Evolutionary conservation across 1,284 basidiomycete genomes (phyloP).

Genomic region (Pholiota adiposa): DNA sequence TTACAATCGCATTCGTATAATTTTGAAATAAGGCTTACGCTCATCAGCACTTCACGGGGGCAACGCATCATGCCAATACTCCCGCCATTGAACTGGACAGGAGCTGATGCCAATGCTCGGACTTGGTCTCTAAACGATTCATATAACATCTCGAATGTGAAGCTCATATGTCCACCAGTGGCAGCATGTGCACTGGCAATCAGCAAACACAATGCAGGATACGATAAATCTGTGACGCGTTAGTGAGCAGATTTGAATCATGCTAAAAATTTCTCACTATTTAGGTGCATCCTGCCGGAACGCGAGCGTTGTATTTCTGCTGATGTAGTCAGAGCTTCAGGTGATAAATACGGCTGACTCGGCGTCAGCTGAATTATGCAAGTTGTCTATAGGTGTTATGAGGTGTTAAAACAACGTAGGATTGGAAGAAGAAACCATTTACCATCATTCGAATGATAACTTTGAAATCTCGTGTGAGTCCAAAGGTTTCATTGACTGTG

Average conservation of each 20-base stretch:
- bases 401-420: not conserved
- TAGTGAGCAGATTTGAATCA: constrained; percentile 6
- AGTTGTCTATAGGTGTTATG: constrained; percentile 46
- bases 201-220: constrained; percentile 75
- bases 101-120: constrained; percentile 67
- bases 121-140: constrained; percentile 71
- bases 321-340: constrained; percentile 43
- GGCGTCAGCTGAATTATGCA: constrained; percentile 51
- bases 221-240: constrained; percentile 55
- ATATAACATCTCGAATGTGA: constrained; percentile 83
- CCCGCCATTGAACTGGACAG: constrained; percentile 72
- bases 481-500: constrained; percentile 61
- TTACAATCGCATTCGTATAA: not conserved
- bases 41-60: constrained; percentile 60
- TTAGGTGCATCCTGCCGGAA: constrained; percentile 50
- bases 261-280: constrained; percentile 44
- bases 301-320: constrained; percentile 58
- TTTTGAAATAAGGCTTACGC: constrained; percentile 45
- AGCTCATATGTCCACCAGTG: constrained; percentile 65
- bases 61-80: constrained; percentile 77
- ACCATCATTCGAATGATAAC: constrained; percentile 72
- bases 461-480: constrained; percentile 70
- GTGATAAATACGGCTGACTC: constrained; percentile 55
- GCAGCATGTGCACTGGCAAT: constrained; percentile 70
- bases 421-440: constrained; percentile 29